Conservation (phyloP, 2,329 filamentous ascomycete genomes). For the Penicillium sp. region DNA sequence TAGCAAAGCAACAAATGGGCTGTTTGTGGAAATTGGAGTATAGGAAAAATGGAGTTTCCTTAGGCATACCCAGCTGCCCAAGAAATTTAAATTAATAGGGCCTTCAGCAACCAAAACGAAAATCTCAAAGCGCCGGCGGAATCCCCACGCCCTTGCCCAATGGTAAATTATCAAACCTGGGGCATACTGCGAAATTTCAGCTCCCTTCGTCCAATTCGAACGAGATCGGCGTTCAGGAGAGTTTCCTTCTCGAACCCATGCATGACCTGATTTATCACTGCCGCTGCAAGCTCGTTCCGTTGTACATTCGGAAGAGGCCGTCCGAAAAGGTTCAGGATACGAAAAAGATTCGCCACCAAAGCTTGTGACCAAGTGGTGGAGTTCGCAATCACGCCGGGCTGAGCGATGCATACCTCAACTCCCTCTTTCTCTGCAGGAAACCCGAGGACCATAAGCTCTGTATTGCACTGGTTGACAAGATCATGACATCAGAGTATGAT, state of each 20-base stretch:
- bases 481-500: background rate
- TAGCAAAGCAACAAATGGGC: no score
- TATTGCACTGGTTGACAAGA: slow-evolving; percentile 1
- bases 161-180: background rate
- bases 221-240: slow-evolving; percentile 19
- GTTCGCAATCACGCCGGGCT: slow-evolving; percentile 6
- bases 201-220: slow-evolving; percentile 4
- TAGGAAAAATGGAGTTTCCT: no score
- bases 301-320: slow-evolving; percentile 2
- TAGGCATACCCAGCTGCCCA: no score
- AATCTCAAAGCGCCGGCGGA: background rate
- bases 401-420: slow-evolving; percentile 9
- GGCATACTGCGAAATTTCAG: background rate
- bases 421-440: background rate
- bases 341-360: background rate
- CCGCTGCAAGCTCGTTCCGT: slow-evolving; percentile 4
- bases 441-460: slow-evolving; percentile 9
- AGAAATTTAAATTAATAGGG: no score
- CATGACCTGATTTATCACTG: slow-evolving; percentile 6
- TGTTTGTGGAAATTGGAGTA: no score
- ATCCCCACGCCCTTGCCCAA: no score
- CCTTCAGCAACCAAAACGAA: background rate
- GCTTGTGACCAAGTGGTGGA: slow-evolving; percentile 4
- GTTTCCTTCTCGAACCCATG: slow-evolving; percentile 8
- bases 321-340: slow-evolving; percentile 2